These are phyloP conservation scores for Marsdenia floribunda DNA, from an alignment of 257 asterid genomes.

Conservation along the genomic window DNA sequence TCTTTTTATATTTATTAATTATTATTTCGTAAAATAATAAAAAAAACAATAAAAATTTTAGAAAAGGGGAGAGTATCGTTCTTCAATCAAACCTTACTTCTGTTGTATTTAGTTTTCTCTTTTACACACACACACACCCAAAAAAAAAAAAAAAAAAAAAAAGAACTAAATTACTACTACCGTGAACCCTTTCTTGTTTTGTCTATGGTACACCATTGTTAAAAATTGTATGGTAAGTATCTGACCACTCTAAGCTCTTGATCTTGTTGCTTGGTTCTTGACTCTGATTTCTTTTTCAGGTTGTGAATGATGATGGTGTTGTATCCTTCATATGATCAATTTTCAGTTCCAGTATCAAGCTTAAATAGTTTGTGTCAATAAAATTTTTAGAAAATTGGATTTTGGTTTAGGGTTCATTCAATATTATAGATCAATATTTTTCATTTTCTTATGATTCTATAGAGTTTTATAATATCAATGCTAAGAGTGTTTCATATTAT, in stretches of 20 bases:
- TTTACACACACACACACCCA: no score
- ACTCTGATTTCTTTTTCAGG: slow-evolving; percentile 39
- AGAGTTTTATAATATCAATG: not conserved
- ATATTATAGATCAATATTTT: not conserved
- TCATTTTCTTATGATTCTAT: not conserved
- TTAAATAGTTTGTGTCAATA: not conserved
- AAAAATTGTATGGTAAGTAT: not conserved
- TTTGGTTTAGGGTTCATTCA: not conserved
- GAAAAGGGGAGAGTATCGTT: no score
- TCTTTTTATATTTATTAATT: no score
- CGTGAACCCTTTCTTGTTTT: slow-evolving; percentile 11
- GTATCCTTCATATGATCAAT: slow-evolving; percentile 56
- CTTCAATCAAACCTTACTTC: no score
- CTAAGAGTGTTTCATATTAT: not conserved
- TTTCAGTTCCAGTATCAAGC: not conserved
- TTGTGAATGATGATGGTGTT: slow-evolving; percentile 91
- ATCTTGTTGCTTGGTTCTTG: not conserved
- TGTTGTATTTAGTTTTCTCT: no score
- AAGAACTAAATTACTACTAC: no score
- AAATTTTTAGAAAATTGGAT: not conserved
- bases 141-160: no score
- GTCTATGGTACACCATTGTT: not conserved
- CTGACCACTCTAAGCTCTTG: not conserved
- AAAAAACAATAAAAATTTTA: no score
- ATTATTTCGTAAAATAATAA: no score